These are phyloP conservation scores for Malassezia obtusa DNA, from an alignment of 1,284 basidiomycete species.

Conservation along the genomic window DNA sequence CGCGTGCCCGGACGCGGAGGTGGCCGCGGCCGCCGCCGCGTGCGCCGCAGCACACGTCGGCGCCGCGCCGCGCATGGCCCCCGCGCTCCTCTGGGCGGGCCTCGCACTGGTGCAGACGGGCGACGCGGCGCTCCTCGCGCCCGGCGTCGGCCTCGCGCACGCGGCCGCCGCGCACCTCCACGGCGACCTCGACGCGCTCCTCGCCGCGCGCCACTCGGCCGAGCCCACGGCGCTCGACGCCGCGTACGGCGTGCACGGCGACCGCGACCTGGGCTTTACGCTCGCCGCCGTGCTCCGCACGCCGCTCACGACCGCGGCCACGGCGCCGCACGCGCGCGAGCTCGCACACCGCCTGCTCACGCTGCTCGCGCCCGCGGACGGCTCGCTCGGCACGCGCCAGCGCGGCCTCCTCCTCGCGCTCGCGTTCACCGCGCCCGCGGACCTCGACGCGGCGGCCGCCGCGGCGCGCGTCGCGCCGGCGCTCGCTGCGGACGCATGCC, in stretches of 20 bases:
- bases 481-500: neutral
- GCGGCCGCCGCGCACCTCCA: neutral
- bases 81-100: constrained; percentile 10
- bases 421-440: neutral
- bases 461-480: neutral
- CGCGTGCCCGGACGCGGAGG: neutral
- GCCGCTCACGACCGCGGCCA: neutral
- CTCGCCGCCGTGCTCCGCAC: neutral
- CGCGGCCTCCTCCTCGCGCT: neutral
- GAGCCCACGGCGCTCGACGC: neutral
- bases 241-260: constrained; percentile 4
- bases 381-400: neutral
- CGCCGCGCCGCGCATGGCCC: neutral
- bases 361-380: neutral
- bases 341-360: neutral
- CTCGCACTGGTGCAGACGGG: neutral
- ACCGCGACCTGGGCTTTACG: constrained; percentile 9
- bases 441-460: neutral
- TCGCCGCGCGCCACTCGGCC: neutral
- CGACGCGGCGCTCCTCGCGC: neutral
- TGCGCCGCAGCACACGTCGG: neutral
- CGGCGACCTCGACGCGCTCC: neutral
- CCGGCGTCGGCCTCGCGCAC: neutral
- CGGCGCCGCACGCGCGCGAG: neutral
- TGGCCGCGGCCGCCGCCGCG: neutral